Percentiles rank a stretch among this genome's conserved stretches.
Evolutionary conservation across 2,329 filamentous ascomycete genomes (phyloP).

Genomic region (Fusarium sp.): DNA sequence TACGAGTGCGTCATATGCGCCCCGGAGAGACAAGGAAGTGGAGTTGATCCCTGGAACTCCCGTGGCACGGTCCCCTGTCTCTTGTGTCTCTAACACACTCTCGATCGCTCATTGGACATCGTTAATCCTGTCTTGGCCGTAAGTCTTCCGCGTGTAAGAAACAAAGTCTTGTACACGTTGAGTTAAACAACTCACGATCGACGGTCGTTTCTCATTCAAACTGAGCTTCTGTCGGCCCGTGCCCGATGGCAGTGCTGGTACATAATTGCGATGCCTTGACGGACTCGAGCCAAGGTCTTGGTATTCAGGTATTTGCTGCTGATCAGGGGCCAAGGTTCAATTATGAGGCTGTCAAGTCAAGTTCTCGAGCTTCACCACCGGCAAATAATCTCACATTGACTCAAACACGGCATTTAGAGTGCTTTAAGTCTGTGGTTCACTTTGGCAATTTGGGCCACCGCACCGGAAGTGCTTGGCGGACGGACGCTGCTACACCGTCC

Average conservation of each 20-base stretch:
- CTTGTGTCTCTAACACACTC: conserved; percentile 38
- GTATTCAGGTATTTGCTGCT: not conserved
- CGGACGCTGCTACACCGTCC: conserved; percentile 16
- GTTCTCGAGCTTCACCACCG: not conserved
- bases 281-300: conserved; percentile 1
- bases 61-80: conserved; percentile 33
- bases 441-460: conserved; percentile 21
- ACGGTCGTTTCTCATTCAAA: conserved; percentile 28
- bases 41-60: conserved; percentile 31
- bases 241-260: conserved; percentile 1
- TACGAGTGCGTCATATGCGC: conserved; percentile 44
- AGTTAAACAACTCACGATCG: conserved; percentile 29
- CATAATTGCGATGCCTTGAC: conserved; percentile 1
- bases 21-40: conserved; percentile 36
- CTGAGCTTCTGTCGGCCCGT: conserved; percentile 4
- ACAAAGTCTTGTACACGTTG: conserved; percentile 28
- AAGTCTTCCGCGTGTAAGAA: conserved; percentile 22
- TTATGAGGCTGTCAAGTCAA: conserved; percentile 22
- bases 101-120: conserved; percentile 25
- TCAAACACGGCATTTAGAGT: not conserved
- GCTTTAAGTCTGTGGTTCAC: not conserved
- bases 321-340: conserved; percentile 5
- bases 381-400: not conserved
- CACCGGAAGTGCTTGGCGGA: conserved; percentile 26
- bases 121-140: conserved; percentile 14